Evolutionary conservation across 352 stramenopile species (phyloP).

Genomic region (Globisporangium mamillatum): DNA sequence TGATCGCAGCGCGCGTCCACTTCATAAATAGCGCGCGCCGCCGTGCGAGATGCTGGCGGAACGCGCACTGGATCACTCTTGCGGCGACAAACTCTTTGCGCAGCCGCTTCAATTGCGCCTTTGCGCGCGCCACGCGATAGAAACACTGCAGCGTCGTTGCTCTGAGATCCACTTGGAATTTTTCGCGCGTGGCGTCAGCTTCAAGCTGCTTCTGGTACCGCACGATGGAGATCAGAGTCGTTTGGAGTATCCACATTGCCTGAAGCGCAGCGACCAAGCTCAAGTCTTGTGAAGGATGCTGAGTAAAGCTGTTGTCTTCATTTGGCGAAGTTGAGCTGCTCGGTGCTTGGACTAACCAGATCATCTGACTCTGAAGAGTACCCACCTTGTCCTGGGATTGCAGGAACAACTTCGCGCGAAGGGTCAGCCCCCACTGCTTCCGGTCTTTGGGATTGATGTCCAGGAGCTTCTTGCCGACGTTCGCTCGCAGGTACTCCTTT

Average conservation of each 20-base stretch:
- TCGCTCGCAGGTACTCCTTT: conserved; percentile 13
- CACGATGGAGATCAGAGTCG: conserved; percentile 33
- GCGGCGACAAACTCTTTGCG: conserved; percentile 32
- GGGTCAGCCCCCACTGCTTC: conserved; percentile 11
- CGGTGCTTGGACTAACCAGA: not conserved
- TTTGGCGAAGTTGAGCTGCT: not conserved
- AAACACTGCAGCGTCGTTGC: conserved; percentile 50
- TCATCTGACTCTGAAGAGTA: not conserved
- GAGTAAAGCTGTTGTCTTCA: not conserved
- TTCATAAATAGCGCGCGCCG: conserved; percentile 42
- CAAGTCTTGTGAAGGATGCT: not conserved
- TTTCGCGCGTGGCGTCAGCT: conserved; percentile 24
- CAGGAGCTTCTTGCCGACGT: conserved; percentile 12
- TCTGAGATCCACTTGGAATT: conserved; percentile 17
- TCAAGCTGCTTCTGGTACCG: conserved; percentile 60
- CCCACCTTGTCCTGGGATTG: conserved; percentile 3
- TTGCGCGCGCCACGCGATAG: conserved; percentile 30
- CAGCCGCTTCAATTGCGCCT: conserved; percentile 24
- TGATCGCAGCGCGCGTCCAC: conserved; percentile 45
- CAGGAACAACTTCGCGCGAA: conserved; percentile 2
- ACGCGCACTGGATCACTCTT: conserved; percentile 61
- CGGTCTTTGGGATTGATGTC: conserved; percentile 9
- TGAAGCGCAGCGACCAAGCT: conserved; percentile 8
- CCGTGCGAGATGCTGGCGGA: conserved; percentile 62
- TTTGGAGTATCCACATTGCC: conserved; percentile 21